Conservation (phyloP, 257 asterid genomes). For the Gardenia jasminoides region DNA sequence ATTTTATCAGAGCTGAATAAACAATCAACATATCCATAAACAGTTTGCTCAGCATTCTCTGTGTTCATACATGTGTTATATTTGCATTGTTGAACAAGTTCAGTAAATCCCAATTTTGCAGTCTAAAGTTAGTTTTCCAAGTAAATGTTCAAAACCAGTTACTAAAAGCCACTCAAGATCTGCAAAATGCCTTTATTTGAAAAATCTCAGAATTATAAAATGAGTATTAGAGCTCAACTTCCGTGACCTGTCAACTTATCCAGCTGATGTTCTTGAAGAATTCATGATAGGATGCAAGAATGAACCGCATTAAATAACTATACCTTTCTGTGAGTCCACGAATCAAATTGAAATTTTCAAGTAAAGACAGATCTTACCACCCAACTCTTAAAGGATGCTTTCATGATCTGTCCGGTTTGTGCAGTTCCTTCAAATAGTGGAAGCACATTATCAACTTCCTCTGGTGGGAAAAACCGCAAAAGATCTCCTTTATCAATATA, state of each 20-base stretch:
- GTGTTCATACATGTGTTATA: not conserved
- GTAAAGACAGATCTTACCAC: slow-evolving; percentile 44
- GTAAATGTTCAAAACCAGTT: not conserved
- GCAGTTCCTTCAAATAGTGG: slow-evolving; percentile 65
- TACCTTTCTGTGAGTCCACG: not conserved
- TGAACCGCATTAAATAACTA: not conserved
- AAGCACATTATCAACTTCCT: slow-evolving; percentile 60
- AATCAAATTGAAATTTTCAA: not conserved
- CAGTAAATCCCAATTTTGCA: not conserved
- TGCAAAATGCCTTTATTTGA: not conserved
- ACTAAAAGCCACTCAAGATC: not conserved
- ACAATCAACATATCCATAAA: not conserved
- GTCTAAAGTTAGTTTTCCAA: not conserved
- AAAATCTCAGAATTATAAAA: not conserved
- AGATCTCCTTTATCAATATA: slow-evolving; percentile 71
- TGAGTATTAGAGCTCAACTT: not conserved
- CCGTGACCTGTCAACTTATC: not conserved
- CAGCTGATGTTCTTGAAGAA: slow-evolving; percentile 9
- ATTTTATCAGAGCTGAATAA: not conserved
- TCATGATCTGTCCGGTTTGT: slow-evolving; percentile 56
- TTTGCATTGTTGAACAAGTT: not conserved
- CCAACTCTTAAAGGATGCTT: slow-evolving; percentile 65
- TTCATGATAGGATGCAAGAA: not conserved
- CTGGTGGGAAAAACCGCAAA: slow-evolving; percentile 52
- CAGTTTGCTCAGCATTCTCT: not conserved